Evolutionary conservation across 441 rosid species (phyloP), one percentile per base, ranked within the genome.

Genomic region (Populus hybrid): DNA sequence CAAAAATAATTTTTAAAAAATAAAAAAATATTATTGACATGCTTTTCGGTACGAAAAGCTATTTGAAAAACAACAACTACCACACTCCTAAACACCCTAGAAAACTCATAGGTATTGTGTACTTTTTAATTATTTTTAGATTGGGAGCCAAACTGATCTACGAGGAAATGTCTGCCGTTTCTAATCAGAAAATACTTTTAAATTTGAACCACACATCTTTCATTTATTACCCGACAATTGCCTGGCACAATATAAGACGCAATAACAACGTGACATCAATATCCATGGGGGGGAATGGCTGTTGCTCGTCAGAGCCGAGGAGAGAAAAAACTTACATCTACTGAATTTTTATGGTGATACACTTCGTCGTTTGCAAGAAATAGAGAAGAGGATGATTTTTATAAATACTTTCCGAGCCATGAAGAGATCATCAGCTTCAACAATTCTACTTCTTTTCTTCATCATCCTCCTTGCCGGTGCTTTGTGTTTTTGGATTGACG

Each of bases 391-490:
- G 0, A 5, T 16, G n/a, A 53, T 5, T 53, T 53, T 53, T 18
- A 53, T 16, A 53, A 5, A 16, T 2, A 6, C 59, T 23, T 63
- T 6, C 35, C 59, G 69, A 70, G 73, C 71, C 61, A 67, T 74
- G 42, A 85, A 81, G 78, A 79, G 79, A 83, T 71, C 85, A 84
- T 75, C 82, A 82, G 66, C 72, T 35, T 69, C 83, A 19, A 65
- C 85, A 67, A 79, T 81, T 65, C 53, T 81, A 67, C 40, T 69
- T 64, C 30, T 85, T 65, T 71, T 84, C 77, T 79, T 79, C 76
- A 21, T 80, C 78, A 24, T 82, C 79, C 71, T 85, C 68, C 14
- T 85, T 63, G 64, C 74, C 35, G 83, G 84, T 70, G 84, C 79
- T 74, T 80, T 85, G 72, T 6, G 82, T 67, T 75, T 64, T 63